These are phyloP conservation scores for Yamadazyma atmosphaerica DNA, from an alignment of 1,139 yeast genomes.

Conservation along the genomic window DNA sequence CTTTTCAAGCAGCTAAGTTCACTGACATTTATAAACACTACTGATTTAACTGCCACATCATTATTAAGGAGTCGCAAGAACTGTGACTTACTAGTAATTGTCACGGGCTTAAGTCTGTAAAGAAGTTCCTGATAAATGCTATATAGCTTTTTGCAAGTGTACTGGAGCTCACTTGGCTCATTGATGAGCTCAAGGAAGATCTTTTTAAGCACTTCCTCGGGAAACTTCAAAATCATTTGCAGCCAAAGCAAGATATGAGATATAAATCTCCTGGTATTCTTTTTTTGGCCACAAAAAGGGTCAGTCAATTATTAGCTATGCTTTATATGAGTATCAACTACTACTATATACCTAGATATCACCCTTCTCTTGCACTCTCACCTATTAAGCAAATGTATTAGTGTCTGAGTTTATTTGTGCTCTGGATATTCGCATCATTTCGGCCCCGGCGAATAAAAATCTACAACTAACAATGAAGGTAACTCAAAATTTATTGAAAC, in stretches of 20 bases:
- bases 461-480: slow-evolving; percentile 26
- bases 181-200: slow-evolving; percentile 2
- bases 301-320: no score
- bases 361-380: neutral
- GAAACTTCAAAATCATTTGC: slow-evolving; percentile 6
- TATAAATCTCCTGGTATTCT: neutral
- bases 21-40: neutral
- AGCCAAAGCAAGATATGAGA: slow-evolving; percentile 2
- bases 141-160: slow-evolving; percentile 1
- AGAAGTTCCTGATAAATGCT: neutral
- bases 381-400: neutral
- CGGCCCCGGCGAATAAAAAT: neutral
- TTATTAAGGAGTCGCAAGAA: neutral
- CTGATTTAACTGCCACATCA: neutral
- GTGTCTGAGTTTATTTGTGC: neutral
- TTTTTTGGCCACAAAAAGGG: slow-evolving; percentile 1
- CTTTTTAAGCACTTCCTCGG: slow-evolving; percentile 2
- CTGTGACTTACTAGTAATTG: neutral
- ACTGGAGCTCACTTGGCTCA: neutral
- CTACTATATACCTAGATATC: neutral
- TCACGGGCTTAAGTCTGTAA: neutral
- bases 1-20: neutral
- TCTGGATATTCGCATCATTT: neutral
- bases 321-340: neutral
- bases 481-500: slow-evolving; percentile 33